Conservation (phyloP, 2,329 filamentous ascomycete genomes). For the Diaporthe sp. region DNA sequence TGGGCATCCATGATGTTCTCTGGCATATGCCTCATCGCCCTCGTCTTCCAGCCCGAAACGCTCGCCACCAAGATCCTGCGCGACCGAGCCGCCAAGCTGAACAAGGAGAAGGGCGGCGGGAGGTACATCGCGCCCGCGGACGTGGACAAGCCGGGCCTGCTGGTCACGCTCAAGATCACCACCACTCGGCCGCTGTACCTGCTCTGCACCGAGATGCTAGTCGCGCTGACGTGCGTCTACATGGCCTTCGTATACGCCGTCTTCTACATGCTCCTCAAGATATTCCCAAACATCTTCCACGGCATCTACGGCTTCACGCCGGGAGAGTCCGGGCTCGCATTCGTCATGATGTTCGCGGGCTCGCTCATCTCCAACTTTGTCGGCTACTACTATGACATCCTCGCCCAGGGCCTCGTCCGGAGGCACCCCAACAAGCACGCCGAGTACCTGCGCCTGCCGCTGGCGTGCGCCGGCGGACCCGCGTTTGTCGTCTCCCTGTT, state of each 20-base stretch:
- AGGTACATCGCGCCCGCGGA: constrained; percentile 45
- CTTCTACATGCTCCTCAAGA: constrained; percentile 50
- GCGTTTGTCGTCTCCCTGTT: constrained; percentile 47
- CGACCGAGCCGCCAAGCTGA: constrained; percentile 45
- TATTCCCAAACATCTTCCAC: constrained; percentile 46
- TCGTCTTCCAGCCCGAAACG: constrained; percentile 46
- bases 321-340: constrained; percentile 46
- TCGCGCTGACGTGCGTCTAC: constrained; percentile 49
- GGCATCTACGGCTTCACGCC: constrained; percentile 50
- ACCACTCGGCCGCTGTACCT: constrained; percentile 49
- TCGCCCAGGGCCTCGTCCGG: constrained; percentile 42
- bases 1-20: constrained; percentile 46
- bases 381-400: constrained; percentile 45
- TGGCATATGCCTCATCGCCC: constrained; percentile 39
- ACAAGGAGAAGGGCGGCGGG: constrained; percentile 42
- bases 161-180: constrained; percentile 45
- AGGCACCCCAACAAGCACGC: constrained; percentile 44
- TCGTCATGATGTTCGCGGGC: constrained; percentile 47
- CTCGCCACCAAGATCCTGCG: constrained; percentile 46
- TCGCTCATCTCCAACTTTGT: constrained; percentile 44
- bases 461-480: constrained; percentile 47
- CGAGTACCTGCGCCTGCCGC: constrained; percentile 49
- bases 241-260: constrained; percentile 51
- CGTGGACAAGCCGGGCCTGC: constrained; percentile 41
- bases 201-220: constrained; percentile 50